Percentiles rank a stretch among this genome's conserved stretches.
phyloP scores from a whole-genome alignment of 73 alveolate genomes.

The Paramecium tetraurelia region DNA sequence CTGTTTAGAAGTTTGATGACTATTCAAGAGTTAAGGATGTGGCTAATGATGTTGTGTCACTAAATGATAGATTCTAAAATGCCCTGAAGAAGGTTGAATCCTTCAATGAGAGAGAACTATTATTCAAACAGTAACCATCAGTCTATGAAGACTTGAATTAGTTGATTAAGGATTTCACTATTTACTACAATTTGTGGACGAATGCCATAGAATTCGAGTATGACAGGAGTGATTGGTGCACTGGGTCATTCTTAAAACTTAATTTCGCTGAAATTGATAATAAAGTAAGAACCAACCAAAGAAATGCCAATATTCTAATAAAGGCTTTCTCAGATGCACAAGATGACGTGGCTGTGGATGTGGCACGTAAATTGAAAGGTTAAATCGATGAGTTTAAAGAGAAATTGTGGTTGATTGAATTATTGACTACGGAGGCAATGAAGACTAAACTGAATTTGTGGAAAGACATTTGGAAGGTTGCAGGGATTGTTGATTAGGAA shows the following conservation, averaged over 20 bases:
- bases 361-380: conserved; percentile 84
- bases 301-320: conserved; percentile 62
- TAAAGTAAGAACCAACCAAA: conserved; percentile 61
- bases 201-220: conserved; percentile 72
- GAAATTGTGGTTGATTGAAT: conserved; percentile 58
- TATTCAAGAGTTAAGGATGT: conserved; percentile 23
- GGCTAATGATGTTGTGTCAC: conserved; percentile 66
- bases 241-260: conserved; percentile 51
- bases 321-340: conserved; percentile 76
- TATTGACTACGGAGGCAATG: conserved; percentile 64
- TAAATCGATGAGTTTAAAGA: conserved; percentile 67
- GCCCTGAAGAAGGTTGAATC: conserved; percentile 72
- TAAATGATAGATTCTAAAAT: conserved; percentile 65
- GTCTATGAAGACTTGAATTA: conserved; percentile 76
- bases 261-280: conserved; percentile 62
- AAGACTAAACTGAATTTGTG: conserved; percentile 87
- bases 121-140: conserved; percentile 63
- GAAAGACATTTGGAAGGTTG: conserved; percentile 87
- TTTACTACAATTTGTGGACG: conserved; percentile 75
- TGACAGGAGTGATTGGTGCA: conserved; percentile 38
- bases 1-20: conserved; percentile 24
- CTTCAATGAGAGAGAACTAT: conserved; percentile 81
- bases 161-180: conserved; percentile 72
- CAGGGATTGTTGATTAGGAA: conserved; percentile 73
- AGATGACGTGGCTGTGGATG: conserved; percentile 85